These are phyloP conservation scores for Crinitomyces ghanaensis DNA, from an alignment of 805 yeast genomes.

Conservation along the genomic window DNA sequence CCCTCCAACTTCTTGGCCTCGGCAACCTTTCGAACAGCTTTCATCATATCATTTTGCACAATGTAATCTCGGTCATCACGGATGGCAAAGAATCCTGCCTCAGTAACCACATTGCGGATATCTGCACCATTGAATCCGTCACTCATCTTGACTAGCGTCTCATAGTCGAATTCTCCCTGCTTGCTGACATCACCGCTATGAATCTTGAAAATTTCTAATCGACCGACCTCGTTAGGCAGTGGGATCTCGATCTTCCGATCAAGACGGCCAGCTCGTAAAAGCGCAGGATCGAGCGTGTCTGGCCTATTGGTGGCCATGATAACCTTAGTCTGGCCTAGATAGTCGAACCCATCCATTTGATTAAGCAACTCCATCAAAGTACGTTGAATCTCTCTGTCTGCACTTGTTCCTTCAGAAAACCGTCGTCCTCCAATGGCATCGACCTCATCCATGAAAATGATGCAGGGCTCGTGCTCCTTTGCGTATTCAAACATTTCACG, in stretches of 20 bases:
- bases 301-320: constrained; percentile 99
- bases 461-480: constrained; percentile 95
- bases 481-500: constrained; percentile 98
- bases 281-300: constrained; percentile 94
- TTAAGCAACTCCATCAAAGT: constrained; percentile 93
- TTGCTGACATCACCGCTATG: constrained; percentile 78
- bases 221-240: constrained; percentile 90
- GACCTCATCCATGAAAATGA: constrained; percentile 95
- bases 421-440: constrained; percentile 99
- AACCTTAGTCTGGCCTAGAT: constrained; percentile 90
- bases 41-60: constrained; percentile 86
- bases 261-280: constrained; percentile 92
- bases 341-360: constrained; percentile 98
- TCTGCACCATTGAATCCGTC: constrained; percentile 99
- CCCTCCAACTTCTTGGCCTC: constrained; percentile 97
- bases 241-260: constrained; percentile 95
- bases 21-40: constrained; percentile 95
- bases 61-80: constrained; percentile 96
- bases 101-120: constrained; percentile 93
- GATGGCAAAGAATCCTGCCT: constrained; percentile 96
- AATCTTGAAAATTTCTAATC: constrained; percentile 87
- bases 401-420: constrained; percentile 95
- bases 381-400: constrained; percentile 97
- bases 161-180: constrained; percentile 93
- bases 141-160: constrained; percentile 95